Percentiles rank a stretch among this genome's conserved stretches.
These are phyloP conservation scores for Entomortierella chlamydospora DNA, from an alignment of 192 early-diverging fungal species.

Conservation along the genomic window DNA sequence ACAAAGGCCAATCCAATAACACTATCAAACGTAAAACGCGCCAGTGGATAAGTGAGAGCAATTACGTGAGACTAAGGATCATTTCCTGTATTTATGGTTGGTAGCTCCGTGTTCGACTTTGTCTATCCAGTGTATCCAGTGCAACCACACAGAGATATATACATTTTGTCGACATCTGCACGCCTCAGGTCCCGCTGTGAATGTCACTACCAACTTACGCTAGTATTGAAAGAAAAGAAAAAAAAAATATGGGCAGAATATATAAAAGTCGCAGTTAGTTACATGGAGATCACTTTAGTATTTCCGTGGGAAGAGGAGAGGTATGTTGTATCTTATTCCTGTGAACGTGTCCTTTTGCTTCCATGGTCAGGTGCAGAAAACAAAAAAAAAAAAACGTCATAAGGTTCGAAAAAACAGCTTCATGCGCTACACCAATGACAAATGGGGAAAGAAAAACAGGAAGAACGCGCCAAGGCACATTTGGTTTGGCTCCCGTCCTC, in stretches of 20 bases:
- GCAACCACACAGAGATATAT: neutral
- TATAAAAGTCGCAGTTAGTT: neutral
- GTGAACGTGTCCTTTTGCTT: neutral
- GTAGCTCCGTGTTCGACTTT: no score
- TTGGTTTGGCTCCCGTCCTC: no score
- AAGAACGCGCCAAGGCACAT: no score
- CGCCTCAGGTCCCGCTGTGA: conserved; percentile 3
- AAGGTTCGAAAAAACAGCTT: neutral
- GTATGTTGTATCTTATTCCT: no score
- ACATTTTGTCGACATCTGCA: conserved; percentile 17
- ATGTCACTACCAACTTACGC: neutral
- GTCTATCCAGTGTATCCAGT: no score
- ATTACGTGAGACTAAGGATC: neutral
- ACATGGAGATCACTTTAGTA: no score
- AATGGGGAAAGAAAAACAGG: no score
- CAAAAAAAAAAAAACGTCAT: neutral
- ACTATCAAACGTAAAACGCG: no score
- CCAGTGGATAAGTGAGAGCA: neutral
- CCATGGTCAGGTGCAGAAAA: neutral
- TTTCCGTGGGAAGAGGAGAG: no score
- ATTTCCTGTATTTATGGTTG: neutral
- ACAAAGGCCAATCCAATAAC: conserved; percentile 93
- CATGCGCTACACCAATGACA: neutral
- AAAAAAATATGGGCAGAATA: neutral
- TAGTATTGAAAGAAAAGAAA: neutral